Evolutionary conservation across 2,329 filamentous ascomycete genomes (phyloP), one percentile per base, ranked within the genome.

Genomic region (Cladosporium colombiae): DNA sequence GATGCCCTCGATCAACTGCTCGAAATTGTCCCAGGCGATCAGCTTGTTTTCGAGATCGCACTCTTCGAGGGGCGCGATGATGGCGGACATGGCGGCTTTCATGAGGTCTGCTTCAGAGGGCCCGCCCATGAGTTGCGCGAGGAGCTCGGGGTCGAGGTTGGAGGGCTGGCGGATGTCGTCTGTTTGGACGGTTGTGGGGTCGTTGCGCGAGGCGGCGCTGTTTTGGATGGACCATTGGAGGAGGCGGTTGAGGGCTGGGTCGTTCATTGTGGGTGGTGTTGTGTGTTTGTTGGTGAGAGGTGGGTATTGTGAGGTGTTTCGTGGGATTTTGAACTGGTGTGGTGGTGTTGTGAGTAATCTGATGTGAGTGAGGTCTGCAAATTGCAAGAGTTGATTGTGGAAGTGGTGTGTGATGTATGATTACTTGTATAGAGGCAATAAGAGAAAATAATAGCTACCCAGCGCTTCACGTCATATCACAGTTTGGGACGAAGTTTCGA

Each of bases 91-190:
- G 69, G 91, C 85, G 62, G 90, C 87, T 73, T 87, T 88, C 95
- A 99, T 98, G 62, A 96, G 86, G 68, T 98, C 92, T 25, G 95
- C 93, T 69, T 99, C 94, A 2, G 90, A 92, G 50, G 91, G 91
- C 0, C 91, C 92, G 78, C 93, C 93, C 75, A 96, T 85, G 64
- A 97, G 84, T 16, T 90, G 84, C 52, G 86, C 86, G 67, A 97
- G 84, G 66, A 89, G 84, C 65, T 92, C 88, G 18, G 90, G 84
- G 73, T 88, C 88, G 70, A 95, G 83, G 25, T 79, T 78, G 35
- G 65, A 65, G 25, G 77, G 77, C 68, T 75, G 75, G 74, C 69
- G 70, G 70, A 68, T 68, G 65, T 68, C 72, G 29, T 60, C 37
- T 21, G 61, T 63, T 33, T 63, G 61, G 3, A 18, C n/a, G 40